phyloP scores from a whole-genome alignment of 495 filamentous ascomycete genomes.

The Glonium stellatum region DNA sequence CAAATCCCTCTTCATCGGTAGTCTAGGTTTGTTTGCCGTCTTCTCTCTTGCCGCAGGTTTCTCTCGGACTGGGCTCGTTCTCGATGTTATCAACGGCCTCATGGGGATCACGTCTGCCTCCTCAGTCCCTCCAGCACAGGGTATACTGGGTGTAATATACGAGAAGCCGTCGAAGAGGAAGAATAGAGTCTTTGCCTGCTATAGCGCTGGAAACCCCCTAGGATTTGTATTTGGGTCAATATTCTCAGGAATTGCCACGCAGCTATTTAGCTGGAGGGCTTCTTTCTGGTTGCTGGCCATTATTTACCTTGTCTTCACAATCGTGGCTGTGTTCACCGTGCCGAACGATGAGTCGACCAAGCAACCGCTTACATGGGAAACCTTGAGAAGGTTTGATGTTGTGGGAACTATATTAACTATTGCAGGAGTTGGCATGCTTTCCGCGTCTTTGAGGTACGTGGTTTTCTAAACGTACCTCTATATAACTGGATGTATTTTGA shows the following conservation, averaged over 20 bases:
- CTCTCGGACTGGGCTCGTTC: conserved; percentile 53
- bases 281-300: conserved; percentile 59
- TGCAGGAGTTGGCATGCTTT: conserved; percentile 57
- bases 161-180: conserved; percentile 52
- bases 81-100: conserved; percentile 58
- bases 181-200: conserved; percentile 64
- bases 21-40: conserved; percentile 57
- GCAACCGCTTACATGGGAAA: conserved; percentile 42
- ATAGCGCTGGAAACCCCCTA: conserved; percentile 60
- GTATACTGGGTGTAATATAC: conserved; percentile 60
- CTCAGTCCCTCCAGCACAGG: conserved; percentile 60
- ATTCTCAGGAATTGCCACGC: conserved; percentile 57
- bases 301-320: conserved; percentile 52
- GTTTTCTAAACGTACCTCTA: neutral
- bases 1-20: conserved; percentile 58
- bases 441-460: conserved; percentile 54
- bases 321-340: conserved; percentile 57
- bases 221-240: conserved; percentile 64
- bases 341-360: conserved; percentile 49
- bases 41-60: conserved; percentile 54
- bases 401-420: conserved; percentile 59
- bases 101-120: conserved; percentile 57
- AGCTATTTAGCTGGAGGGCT: conserved; percentile 62
- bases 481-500: conserved; percentile 1
- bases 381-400: conserved; percentile 56